phyloP scores from a whole-genome alignment of 805 yeast genomes.

The Groenewaldozyma salmanticensis region DNA sequence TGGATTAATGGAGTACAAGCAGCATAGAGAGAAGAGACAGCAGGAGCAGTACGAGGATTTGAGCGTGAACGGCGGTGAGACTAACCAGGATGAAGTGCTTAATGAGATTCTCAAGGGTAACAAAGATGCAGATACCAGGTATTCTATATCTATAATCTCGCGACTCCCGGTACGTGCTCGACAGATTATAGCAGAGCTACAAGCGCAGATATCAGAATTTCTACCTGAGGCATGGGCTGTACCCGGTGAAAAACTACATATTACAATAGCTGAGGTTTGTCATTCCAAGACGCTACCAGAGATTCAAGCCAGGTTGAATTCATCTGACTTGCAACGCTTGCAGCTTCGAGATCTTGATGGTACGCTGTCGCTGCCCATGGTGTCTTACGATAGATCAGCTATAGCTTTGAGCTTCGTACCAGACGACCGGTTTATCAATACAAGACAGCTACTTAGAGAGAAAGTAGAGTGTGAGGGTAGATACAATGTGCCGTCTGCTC shows the following conservation, averaged over 20 bases:
- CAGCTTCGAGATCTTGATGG: background rate
- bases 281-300: background rate
- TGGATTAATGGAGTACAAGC: background rate
- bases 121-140: background rate
- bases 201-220: background rate
- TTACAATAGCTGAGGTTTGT: background rate
- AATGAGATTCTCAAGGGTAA: too few species aligned
- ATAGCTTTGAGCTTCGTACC: background rate
- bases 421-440: background rate
- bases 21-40: background rate
- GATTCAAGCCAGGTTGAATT: too few species aligned
- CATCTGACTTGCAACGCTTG: background rate
- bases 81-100: background rate
- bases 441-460: background rate
- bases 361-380: background rate
- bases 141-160: background rate
- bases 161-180: background rate
- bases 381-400: background rate
- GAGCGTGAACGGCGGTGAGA: background rate
- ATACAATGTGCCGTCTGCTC: conserved; percentile 1
- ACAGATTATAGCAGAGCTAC: background rate
- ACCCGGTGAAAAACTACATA: background rate
- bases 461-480: background rate
- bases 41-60: background rate
- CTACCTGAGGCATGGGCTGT: background rate